Base-by-base conservation (phyloP, 1,139 yeast genomes). In the Yamadazyma diospyri region DNA sequence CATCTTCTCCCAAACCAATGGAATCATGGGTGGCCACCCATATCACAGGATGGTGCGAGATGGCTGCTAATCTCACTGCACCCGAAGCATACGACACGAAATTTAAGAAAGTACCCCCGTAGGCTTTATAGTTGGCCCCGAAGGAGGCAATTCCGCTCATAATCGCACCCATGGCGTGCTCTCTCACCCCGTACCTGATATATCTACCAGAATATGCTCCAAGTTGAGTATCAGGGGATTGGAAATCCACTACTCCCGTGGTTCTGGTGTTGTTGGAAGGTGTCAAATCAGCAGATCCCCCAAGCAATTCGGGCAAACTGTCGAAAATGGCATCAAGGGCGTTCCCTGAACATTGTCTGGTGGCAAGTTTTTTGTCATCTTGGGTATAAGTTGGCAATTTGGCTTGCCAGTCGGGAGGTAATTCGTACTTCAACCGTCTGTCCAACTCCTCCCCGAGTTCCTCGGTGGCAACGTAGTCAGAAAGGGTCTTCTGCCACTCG, bases 1-100 rank as follows among this genome's bases (percentile, higher is more conserved):
- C 98, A 61, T 92, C 98, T 76, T 92, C 98, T 71, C 98, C 98
- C 51, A 92, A 77, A 69, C 98, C 98, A 57, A 92, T 92, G 38
- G 97, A 92, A 69, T 92, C 98, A 70, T 92, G 98, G 48, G 98
- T 92, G 43, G 97, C 97, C 46, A 92, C 95, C 95, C 96, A 88
- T 59, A 86, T 81, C 50, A 86, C 83, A 51, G 95, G 96, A 65
- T 81, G 92, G 55, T 92, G 92, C 41, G 97, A 86, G 44, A 92
- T 75, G 39, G 97, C 97, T 39, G 96, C 76, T 53, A 92, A 78
- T 74, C 99, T 81, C 41, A 92, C 81, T 53, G 98, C 95, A 69
- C 98, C 98, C 31, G 97, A 82, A 45, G 95, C 98, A 61, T 92
- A 92, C 6, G 97, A 88, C 43, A 94, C 97, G 54, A 92, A 92